Conservation (phyloP, 2,329 filamentous ascomycete genomes). For the Mycogone perniciosa region DNA sequence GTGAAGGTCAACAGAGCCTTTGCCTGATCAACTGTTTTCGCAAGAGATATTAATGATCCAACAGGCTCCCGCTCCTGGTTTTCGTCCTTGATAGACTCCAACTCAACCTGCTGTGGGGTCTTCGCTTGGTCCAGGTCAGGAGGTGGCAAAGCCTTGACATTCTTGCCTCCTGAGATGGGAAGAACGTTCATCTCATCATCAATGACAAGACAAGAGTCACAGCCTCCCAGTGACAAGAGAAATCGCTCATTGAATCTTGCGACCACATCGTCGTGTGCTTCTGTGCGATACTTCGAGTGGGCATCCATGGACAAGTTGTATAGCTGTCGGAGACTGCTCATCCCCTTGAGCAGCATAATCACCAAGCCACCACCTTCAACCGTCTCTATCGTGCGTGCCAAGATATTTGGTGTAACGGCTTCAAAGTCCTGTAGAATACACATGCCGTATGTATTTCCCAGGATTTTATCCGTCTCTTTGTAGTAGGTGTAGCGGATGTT, state of each 20-base stretch:
- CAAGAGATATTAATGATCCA: constrained; percentile 74
- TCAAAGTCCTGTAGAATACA: constrained; percentile 98
- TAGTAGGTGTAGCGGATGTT: constrained; percentile 99
- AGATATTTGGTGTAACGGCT: constrained; percentile 91
- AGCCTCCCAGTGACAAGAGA: constrained; percentile 89
- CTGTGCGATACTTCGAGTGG: constrained; percentile 91
- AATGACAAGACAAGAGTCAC: constrained; percentile 88
- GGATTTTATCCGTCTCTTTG: constrained; percentile 98
- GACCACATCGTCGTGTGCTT: constrained; percentile 90
- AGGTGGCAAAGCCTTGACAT: constrained; percentile 74
- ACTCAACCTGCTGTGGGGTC: constrained; percentile 64
- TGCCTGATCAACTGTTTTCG: constrained; percentile 89
- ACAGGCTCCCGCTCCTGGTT: constrained; percentile 80
- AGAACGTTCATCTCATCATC: constrained; percentile 97
- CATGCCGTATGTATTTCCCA: constrained; percentile 98
- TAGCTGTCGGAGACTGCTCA: constrained; percentile 94
- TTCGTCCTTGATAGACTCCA: constrained; percentile 81
- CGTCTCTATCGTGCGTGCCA: constrained; percentile 92
- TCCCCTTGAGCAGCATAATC: constrained; percentile 84
- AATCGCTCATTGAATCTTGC: constrained; percentile 98
- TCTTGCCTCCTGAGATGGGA: constrained; percentile 92
- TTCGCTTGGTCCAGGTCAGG: constrained; percentile 67
- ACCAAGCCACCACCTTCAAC: constrained; percentile 95
- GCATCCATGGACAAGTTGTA: constrained; percentile 98
- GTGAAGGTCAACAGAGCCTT: constrained; percentile 96